phyloP scores from a whole-genome alignment of 2,329 filamentous ascomycete species.

The Fusarium nisikadoi region DNA sequence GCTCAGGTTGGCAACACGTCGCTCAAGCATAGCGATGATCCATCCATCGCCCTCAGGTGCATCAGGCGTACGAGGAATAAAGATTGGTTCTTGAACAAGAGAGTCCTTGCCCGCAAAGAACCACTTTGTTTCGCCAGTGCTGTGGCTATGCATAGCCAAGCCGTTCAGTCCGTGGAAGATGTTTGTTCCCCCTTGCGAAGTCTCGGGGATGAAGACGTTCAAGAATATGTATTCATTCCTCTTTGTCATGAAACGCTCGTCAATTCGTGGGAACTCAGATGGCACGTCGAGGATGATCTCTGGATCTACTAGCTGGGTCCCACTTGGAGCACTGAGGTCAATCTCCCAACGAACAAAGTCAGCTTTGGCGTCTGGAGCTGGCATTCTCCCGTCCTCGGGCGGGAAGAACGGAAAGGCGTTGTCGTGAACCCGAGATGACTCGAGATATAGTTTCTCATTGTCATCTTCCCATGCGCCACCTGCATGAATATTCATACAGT shows the following conservation, averaged over 20 bases:
- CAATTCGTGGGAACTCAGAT: slow-evolving; percentile 10
- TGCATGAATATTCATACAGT: slow-evolving; percentile 25
- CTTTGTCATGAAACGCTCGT: slow-evolving; percentile 18
- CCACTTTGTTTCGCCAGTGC: slow-evolving; percentile 1
- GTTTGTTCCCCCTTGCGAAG: not conserved
- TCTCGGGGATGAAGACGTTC: slow-evolving; percentile 9
- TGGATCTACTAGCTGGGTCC: not conserved
- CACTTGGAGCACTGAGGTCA: slow-evolving; percentile 5
- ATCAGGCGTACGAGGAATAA: slow-evolving; percentile 6
- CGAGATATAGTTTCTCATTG: slow-evolving; percentile 16
- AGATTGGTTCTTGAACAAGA: slow-evolving; percentile 17
- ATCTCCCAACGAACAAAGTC: slow-evolving; percentile 33
- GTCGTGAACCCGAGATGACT: slow-evolving; percentile 19
- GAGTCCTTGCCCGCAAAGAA: slow-evolving; percentile 20
- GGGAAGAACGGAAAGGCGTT: slow-evolving; percentile 31
- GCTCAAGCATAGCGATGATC: slow-evolving; percentile 6
- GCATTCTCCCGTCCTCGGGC: not conserved
- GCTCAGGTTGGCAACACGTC: slow-evolving; percentile 1
- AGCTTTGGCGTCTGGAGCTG: not conserved
- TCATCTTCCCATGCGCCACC: slow-evolving; percentile 19
- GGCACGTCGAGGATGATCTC: not conserved
- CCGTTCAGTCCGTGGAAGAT: slow-evolving; percentile 16
- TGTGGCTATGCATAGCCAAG: slow-evolving; percentile 5
- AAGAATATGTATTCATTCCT: slow-evolving; percentile 9
- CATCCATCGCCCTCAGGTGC: slow-evolving; percentile 18